These are phyloP conservation scores for Sphagnum fallax DNA, from an alignment of 228 moss, liverwort and hornwort species.

Conservation along the genomic window DNA sequence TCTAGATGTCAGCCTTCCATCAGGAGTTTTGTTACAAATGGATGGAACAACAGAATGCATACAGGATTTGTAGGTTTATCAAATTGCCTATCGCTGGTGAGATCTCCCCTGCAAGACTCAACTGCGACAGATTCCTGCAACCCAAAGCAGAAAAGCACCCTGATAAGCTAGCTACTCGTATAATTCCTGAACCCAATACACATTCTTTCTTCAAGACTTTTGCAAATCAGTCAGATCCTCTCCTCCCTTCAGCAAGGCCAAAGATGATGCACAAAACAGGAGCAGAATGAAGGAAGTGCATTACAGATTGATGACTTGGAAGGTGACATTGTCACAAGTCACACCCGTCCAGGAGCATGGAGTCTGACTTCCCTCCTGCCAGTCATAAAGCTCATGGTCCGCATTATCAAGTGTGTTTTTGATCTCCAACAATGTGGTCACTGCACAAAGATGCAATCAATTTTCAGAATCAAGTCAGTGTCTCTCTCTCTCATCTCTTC, in stretches of 20 bases:
- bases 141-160: not conserved
- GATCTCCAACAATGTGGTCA: conserved; percentile 38
- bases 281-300: not conserved
- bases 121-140: conserved; percentile 40
- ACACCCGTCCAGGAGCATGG: conserved; percentile 47
- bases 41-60: conserved; percentile 4
- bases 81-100: conserved; percentile 44
- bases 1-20: not conserved
- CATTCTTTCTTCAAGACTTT: not conserved
- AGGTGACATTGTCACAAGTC: conserved; percentile 39
- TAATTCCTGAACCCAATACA: not conserved
- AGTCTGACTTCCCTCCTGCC: conserved; percentile 47
- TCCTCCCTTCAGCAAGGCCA: not conserved
- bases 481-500: too few relatives aligned
- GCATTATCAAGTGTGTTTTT: conserved; percentile 39
- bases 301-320: conserved; percentile 47
- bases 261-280: not conserved
- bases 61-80: conserved; percentile 46
- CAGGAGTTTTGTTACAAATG: not conserved
- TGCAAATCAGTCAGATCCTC: not conserved
- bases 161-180: not conserved
- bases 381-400: conserved; percentile 27
- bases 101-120: conserved; percentile 43
- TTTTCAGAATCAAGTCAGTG: too few relatives aligned
- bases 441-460: conserved; percentile 7